Conservation (phyloP, 495 filamentous ascomycete genomes). For the Penicillium cataractarum region DNA sequence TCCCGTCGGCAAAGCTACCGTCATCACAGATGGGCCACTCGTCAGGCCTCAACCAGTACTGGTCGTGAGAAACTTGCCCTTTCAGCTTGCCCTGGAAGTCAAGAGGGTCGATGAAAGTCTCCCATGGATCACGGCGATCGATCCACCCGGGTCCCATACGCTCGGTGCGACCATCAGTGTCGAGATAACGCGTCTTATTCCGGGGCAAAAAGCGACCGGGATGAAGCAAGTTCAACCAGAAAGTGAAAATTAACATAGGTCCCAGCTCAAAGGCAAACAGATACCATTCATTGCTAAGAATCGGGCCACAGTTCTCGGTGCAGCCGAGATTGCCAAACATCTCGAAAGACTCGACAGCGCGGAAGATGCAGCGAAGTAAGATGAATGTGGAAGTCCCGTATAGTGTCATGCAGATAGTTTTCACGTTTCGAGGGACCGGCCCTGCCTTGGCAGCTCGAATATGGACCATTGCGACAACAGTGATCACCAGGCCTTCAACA, state of each 20-base stretch:
- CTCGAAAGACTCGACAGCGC: slow-evolving; percentile 41
- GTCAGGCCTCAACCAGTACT: slow-evolving; percentile 35
- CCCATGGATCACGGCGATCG: slow-evolving; percentile 32
- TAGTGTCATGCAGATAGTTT: slow-evolving; percentile 38
- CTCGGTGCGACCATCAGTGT: slow-evolving; percentile 37
- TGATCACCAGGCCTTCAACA: slow-evolving; percentile 38
- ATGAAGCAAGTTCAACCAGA: slow-evolving; percentile 43
- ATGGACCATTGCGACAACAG: slow-evolving; percentile 41
- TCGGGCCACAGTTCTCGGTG: slow-evolving; percentile 28
- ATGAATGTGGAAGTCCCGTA: slow-evolving; percentile 45
- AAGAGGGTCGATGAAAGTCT: slow-evolving; percentile 41
- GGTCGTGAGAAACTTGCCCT: slow-evolving; percentile 34
- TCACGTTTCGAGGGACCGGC: slow-evolving; percentile 37
- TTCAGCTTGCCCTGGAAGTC: slow-evolving; percentile 34
- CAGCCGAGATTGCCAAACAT: slow-evolving; percentile 25
- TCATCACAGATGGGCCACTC: slow-evolving; percentile 35
- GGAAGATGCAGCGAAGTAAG: slow-evolving; percentile 43
- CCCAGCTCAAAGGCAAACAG: slow-evolving; percentile 44
- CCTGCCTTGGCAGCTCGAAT: slow-evolving; percentile 25
- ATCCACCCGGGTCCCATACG: slow-evolving; percentile 46
- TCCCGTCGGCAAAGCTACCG: slow-evolving; percentile 38
- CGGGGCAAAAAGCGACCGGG: slow-evolving; percentile 37
- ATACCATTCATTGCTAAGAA: slow-evolving; percentile 44
- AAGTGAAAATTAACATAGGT: slow-evolving; percentile 44
- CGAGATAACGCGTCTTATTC: slow-evolving; percentile 37